phyloP scores from a whole-genome alignment of 1,284 basidiomycete genomes.

The Anthracocystis walkeri region DNA sequence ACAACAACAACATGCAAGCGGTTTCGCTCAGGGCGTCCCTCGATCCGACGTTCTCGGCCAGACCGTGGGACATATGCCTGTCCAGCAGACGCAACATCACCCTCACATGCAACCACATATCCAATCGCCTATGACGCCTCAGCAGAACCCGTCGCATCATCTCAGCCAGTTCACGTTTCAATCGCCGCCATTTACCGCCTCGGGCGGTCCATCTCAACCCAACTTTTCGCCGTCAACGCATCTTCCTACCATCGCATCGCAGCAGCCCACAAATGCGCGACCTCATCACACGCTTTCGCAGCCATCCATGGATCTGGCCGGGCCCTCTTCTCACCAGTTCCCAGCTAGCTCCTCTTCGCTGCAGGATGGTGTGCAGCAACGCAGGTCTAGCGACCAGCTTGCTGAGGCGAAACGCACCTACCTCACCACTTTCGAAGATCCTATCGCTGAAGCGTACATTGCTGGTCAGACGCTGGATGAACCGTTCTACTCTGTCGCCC shows the following conservation, averaged over 20 bases:
- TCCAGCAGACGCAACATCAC: constrained; percentile 13
- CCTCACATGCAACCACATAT: constrained; percentile 18
- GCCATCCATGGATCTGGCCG: constrained; percentile 1
- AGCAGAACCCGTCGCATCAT: constrained; percentile 7
- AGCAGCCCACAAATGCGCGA: constrained; percentile 12
- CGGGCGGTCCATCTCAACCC: constrained; percentile 12
- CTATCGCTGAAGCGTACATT: constrained; percentile 49
- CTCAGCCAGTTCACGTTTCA: constrained; percentile 22
- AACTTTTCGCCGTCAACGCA: constrained; percentile 22
- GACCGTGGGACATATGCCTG: not conserved
- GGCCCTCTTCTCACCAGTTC: constrained; percentile 13
- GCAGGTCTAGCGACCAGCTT: constrained; percentile 1
- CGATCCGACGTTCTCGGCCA: constrained; percentile 8
- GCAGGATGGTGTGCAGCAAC: constrained; percentile 11
- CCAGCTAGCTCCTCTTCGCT: constrained; percentile 8
- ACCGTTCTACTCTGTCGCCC: constrained; percentile 46
- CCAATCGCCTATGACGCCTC: constrained; percentile 16
- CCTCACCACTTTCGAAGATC: constrained; percentile 44
- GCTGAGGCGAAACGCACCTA: constrained; percentile 19
- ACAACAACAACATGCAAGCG: not conserved
- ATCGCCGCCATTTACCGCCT: constrained; percentile 14
- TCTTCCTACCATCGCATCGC: not conserved
- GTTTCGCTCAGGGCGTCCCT: constrained; percentile 8
- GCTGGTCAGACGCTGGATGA: constrained; percentile 38
- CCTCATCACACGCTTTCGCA: constrained; percentile 11